Evolutionary conservation across 805 yeast genomes (phyloP).

Genomic region (Metschnikowia gelsemii): DNA sequence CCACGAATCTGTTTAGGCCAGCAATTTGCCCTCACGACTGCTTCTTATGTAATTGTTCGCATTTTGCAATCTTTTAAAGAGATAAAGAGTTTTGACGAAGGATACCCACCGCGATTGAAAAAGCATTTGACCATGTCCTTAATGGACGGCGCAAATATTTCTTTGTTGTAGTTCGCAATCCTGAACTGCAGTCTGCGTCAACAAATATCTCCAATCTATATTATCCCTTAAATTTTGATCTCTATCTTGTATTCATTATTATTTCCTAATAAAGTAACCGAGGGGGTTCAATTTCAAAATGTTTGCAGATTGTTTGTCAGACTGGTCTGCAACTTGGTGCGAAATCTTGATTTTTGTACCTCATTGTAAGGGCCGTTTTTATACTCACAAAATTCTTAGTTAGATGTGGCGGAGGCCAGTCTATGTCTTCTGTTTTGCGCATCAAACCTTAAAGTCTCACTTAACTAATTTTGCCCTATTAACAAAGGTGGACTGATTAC

Average conservation of each 20-base stretch:
- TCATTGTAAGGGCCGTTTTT: too few relatives aligned
- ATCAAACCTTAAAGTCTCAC: too few relatives aligned
- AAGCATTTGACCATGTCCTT: constrained; percentile 21
- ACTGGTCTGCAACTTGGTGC: background rate
- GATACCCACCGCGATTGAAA: constrained; percentile 17
- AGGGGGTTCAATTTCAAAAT: too few relatives aligned
- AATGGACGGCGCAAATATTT: constrained; percentile 17
- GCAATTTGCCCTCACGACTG: constrained; percentile 26
- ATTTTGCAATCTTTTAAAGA: constrained; percentile 19
- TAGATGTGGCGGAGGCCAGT: too few relatives aligned
- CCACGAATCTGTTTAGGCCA: constrained; percentile 28
- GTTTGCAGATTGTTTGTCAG: background rate
- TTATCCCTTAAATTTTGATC: too few relatives aligned
- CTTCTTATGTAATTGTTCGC: constrained; percentile 21
- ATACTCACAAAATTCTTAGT: too few relatives aligned
- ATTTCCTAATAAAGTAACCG: too few relatives aligned
- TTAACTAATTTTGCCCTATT: too few relatives aligned
- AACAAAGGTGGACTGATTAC: too few relatives aligned
- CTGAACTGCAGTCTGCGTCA: too few relatives aligned
- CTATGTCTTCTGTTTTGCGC: too few relatives aligned
- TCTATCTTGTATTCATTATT: constrained; percentile 19
- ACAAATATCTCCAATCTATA: too few relatives aligned
- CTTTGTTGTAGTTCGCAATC: constrained; percentile 5
- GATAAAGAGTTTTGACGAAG: constrained; percentile 11
- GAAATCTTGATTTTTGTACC: background rate